Conservation (phyloP, 2,329 filamentous ascomycete genomes). For the Trichoderma koningii region DNA sequence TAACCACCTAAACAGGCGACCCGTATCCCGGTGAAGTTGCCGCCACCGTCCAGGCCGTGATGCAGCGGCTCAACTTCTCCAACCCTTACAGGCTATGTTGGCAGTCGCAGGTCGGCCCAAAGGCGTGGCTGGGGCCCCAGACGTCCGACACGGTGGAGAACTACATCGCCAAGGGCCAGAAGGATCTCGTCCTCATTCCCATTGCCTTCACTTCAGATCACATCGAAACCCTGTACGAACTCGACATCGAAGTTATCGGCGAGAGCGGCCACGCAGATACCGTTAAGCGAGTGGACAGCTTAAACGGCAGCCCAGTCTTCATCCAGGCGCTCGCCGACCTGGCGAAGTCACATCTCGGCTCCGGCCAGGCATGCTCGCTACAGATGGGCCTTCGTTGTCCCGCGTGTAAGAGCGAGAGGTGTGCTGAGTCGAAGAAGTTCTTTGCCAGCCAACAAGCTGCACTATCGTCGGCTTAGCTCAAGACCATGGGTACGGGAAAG, state of each 20-base stretch:
- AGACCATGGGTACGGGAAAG: neutral
- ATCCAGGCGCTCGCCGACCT: constrained; percentile 88
- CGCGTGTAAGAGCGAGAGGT: constrained; percentile 87
- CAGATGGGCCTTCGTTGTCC: constrained; percentile 94
- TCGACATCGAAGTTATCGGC: constrained; percentile 93
- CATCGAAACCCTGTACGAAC: constrained; percentile 93
- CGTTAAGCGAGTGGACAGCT: constrained; percentile 85
- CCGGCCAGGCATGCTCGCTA: constrained; percentile 66
- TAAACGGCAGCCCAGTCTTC: constrained; percentile 90
- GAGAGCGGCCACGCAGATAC: constrained; percentile 76
- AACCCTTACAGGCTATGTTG: constrained; percentile 94
- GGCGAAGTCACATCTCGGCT: constrained; percentile 75
- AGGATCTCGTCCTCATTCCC: constrained; percentile 85
- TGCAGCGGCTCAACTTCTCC: constrained; percentile 81
- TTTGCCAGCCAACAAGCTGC: constrained; percentile 51
- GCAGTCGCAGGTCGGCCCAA: constrained; percentile 97
- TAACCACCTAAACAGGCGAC: constrained; percentile 60
- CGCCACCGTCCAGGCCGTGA: constrained; percentile 95
- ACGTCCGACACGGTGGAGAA: constrained; percentile 84
- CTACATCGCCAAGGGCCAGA: constrained; percentile 88
- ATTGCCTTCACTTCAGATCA: constrained; percentile 99
- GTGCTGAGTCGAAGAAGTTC: constrained; percentile 73
- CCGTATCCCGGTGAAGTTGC: constrained; percentile 95
- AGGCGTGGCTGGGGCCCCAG: constrained; percentile 93
- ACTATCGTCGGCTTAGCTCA: neutral